Evolutionary conservation across 345 rosid genomes (phyloP).

Genomic region (Heritiera fomes): DNA sequence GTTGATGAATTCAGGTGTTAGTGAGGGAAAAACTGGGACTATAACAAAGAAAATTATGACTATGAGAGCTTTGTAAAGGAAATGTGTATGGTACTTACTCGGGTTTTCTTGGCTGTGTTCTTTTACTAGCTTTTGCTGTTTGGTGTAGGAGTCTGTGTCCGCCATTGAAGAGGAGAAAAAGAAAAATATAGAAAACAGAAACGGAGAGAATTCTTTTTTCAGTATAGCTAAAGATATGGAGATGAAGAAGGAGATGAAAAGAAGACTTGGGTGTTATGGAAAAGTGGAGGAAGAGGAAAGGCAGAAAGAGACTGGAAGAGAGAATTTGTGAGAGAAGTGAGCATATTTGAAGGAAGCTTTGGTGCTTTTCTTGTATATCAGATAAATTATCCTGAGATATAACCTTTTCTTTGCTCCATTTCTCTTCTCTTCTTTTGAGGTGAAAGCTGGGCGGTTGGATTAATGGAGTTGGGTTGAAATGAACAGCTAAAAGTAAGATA

Average conservation of each 20-base stretch:
- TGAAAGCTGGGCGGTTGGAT: neutral
- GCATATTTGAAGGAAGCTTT: constrained; percentile 31
- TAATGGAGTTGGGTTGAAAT: constrained; percentile 4
- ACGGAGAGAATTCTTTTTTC: constrained; percentile 5
- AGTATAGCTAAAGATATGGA: constrained; percentile 25
- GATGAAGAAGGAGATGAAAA: constrained; percentile 29
- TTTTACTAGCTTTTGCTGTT: constrained; percentile 28
- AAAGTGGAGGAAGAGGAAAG: constrained; percentile 17
- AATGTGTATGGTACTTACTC: constrained; percentile 50
- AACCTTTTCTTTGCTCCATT: constrained; percentile 26
- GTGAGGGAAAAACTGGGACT: constrained; percentile 71
- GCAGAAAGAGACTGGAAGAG: constrained; percentile 22
- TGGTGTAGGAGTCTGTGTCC: constrained; percentile 41
- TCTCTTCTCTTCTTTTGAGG: constrained; percentile 16
- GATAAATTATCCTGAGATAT: neutral
- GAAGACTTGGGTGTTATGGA: constrained; percentile 54
- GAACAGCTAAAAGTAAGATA: neutral
- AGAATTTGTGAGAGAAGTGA: constrained; percentile 26
- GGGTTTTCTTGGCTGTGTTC: constrained; percentile 43
- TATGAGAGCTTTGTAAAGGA: constrained; percentile 65
- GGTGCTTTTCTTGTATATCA: constrained; percentile 9
- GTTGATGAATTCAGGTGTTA: constrained; percentile 82
- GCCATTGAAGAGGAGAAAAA: constrained; percentile 55
- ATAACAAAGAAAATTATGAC: constrained; percentile 47
- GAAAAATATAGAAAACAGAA: constrained; percentile 1